Evolutionary conservation across 1,284 basidiomycete species (phyloP).

Genomic region (Anthracocystis walkeri): DNA sequence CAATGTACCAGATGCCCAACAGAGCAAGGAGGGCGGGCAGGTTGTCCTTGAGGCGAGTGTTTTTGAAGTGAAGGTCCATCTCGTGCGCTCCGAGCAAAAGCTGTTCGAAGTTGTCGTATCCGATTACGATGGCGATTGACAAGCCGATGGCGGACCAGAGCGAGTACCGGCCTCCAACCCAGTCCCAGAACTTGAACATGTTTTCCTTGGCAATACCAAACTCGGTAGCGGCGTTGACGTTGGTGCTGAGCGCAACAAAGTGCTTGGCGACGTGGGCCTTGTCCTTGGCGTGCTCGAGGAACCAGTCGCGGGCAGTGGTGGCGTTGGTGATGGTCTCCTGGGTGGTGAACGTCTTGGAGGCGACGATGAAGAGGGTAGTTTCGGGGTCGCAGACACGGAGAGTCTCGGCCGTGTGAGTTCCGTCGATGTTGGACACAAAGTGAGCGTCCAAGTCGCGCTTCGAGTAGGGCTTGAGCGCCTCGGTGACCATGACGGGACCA

Average conservation of each 20-base stretch:
- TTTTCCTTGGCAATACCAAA: conserved; percentile 93
- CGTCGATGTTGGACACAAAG: conserved; percentile 98
- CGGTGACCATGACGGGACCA: conserved; percentile 98
- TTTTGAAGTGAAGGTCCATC: conserved; percentile 96
- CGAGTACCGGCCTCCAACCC: conserved; percentile 98
- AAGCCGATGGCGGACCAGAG: conserved; percentile 98
- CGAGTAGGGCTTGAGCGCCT: conserved; percentile 92
- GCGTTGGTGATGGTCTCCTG: conserved; percentile 99
- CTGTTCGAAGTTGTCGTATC: conserved; percentile 92
- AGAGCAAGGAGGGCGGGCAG: conserved; percentile 90
- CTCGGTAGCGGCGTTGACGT: conserved; percentile 90
- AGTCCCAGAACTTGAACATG: conserved; percentile 99
- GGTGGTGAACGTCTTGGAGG: conserved; percentile 98
- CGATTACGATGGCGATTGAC: conserved; percentile 90
- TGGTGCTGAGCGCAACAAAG: conserved; percentile 97
- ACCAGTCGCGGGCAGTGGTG: conserved; percentile 92
- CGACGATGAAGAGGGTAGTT: conserved; percentile 95
- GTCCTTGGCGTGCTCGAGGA: conserved; percentile 79
- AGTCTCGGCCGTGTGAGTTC: conserved; percentile 94
- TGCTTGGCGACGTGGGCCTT: conserved; percentile 96
- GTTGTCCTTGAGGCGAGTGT: conserved; percentile 88
- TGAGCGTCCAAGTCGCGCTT: conserved; percentile 87
- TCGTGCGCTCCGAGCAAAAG: conserved; percentile 92
- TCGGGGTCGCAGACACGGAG: conserved; percentile 86
- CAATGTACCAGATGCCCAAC: conserved; percentile 98